Conservation (phyloP, 768 basidiomycete species). For the Collybia sp. region DNA sequence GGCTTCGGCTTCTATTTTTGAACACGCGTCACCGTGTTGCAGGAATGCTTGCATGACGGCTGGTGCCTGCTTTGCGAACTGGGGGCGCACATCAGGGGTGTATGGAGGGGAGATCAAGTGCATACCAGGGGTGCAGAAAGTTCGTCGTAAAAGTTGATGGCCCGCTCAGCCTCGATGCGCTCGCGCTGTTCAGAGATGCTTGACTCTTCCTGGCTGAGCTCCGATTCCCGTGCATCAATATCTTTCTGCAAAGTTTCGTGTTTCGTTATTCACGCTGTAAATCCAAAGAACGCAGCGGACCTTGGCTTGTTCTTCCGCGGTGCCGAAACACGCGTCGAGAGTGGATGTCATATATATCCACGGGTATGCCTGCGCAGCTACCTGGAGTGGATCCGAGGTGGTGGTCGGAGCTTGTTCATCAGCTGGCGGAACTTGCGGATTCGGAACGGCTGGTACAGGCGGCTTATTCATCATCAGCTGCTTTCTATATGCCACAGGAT, state of each 20-base stretch:
- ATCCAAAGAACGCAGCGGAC: conserved; percentile 21
- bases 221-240: conserved; percentile 25
- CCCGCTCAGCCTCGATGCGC: conserved; percentile 38
- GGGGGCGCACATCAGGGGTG: background rate
- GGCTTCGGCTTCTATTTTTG: conserved; percentile 35
- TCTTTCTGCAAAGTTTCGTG: too few species aligned
- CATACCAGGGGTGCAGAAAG: conserved; percentile 29
- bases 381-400: conserved; percentile 35
- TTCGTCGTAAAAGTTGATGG: conserved; percentile 42
- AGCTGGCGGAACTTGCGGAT: background rate
- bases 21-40: conserved; percentile 39
- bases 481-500: too few species aligned
- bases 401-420: conserved; percentile 12
- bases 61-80: conserved; percentile 43
- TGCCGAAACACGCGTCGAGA: conserved; percentile 44
- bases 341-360: conserved; percentile 60
- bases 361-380: conserved; percentile 50
- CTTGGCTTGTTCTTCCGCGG: conserved; percentile 30
- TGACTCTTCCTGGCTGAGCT: conserved; percentile 33
- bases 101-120: background rate
- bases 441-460: conserved; percentile 7
- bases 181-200: conserved; percentile 34
- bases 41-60: conserved; percentile 44
- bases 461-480: too few species aligned
- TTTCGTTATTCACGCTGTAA: too few species aligned